Evolutionary conservation across 306 rosid species (phyloP).

Genomic region (Quercus variabilis): DNA sequence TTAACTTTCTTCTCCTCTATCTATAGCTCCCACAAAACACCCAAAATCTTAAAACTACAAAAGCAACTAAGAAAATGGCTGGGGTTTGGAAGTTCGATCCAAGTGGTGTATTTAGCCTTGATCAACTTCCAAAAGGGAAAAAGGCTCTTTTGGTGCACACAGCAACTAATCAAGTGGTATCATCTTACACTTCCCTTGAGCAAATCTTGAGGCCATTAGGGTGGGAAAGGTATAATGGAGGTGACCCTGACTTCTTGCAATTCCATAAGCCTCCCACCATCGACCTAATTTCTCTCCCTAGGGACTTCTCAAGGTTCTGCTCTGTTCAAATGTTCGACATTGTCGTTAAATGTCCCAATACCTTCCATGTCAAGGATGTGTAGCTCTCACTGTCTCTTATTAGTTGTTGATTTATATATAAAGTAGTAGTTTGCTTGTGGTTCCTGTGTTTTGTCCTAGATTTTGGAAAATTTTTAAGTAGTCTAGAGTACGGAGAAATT

Average conservation of each 20-base stretch:
- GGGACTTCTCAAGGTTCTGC: slow-evolving; percentile 73
- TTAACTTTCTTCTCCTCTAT: not conserved
- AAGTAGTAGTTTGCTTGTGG: not conserved
- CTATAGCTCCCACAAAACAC: not conserved
- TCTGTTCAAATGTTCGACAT: slow-evolving; percentile 93
- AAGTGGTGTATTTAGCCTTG: slow-evolving; percentile 64
- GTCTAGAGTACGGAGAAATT: no score
- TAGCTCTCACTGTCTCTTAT: no score
- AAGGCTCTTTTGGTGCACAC: slow-evolving; percentile 46
- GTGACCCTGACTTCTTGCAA: slow-evolving; percentile 76
- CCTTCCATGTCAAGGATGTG: slow-evolving; percentile 59
- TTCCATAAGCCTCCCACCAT: slow-evolving; percentile 85
- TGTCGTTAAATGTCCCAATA: slow-evolving; percentile 75
- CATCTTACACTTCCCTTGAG: slow-evolving; percentile 64
- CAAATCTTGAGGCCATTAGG: slow-evolving; percentile 61
- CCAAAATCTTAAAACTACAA: not conserved
- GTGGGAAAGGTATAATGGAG: slow-evolving; percentile 94
- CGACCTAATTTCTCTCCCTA: slow-evolving; percentile 87
- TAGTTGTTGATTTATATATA: not conserved
- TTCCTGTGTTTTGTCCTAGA: not conserved
- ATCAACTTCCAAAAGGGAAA: not conserved
- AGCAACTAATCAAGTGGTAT: slow-evolving; percentile 56
- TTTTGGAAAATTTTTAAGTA: not conserved
- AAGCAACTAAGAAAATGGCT: slow-evolving; percentile 41
- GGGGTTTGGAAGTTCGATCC: slow-evolving; percentile 82